Conservation (phyloP, 169 alveolate species). For the Neospora caninum region DNA sequence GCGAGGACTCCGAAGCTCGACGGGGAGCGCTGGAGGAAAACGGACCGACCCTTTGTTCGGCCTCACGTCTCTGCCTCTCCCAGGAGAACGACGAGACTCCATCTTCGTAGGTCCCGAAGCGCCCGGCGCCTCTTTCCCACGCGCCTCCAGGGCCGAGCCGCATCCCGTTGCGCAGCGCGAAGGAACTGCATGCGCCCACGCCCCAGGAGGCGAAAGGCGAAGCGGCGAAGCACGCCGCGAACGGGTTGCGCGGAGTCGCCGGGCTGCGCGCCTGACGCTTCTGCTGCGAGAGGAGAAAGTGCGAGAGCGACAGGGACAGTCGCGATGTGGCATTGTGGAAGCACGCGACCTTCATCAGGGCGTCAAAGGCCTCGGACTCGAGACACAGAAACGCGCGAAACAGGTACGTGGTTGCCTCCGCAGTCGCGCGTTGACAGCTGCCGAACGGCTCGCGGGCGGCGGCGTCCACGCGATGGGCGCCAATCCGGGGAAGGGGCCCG, state of each 20-base stretch:
- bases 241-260: background rate
- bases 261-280: background rate
- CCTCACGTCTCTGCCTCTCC: too few relatives aligned
- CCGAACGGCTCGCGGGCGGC: slow-evolving; percentile 57
- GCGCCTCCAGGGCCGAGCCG: background rate
- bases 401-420: slow-evolving; percentile 38
- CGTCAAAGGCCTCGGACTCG: slow-evolving; percentile 54
- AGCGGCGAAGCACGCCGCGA: background rate
- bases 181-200: too few relatives aligned
- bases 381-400: slow-evolving; percentile 19
- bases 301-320: background rate
- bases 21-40: too few relatives aligned
- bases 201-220: slow-evolving; percentile 1
- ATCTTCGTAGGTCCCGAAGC: background rate
- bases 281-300: slow-evolving; percentile 34
- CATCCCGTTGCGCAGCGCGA: background rate
- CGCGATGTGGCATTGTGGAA: slow-evolving; percentile 18
- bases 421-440: background rate
- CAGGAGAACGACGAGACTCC: too few relatives aligned
- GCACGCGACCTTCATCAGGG: slow-evolving; percentile 56
- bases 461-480: slow-evolving; percentile 45
- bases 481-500: slow-evolving; percentile 60
- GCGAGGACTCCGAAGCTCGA: background rate
- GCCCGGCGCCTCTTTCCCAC: background rate
- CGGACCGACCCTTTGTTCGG: too few relatives aligned